A percentile compares a stretch with the other conserved stretches of the same genome.
Evolutionary conservation across 768 basidiomycete species (phyloP).

Genomic region (Gymnopilus junonius): DNA sequence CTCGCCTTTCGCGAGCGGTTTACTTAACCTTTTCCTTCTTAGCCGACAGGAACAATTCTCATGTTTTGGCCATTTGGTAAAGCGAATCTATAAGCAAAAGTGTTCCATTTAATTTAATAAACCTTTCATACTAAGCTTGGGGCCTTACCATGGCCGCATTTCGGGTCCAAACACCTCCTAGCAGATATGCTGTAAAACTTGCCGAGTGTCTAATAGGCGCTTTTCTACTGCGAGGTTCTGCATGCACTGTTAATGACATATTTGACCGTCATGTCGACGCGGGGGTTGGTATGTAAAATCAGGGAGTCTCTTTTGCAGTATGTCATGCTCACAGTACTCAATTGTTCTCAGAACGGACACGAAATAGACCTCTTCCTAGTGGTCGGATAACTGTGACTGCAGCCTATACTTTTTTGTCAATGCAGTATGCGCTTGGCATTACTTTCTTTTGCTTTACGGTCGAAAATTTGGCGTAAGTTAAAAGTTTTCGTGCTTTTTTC

Average conservation of each 20-base stretch:
- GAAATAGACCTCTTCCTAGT: slow-evolving; percentile 50
- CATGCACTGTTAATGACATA: slow-evolving; percentile 61
- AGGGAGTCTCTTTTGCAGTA: slow-evolving; percentile 42
- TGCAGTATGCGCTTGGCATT: slow-evolving; percentile 46
- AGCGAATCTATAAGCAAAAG: neutral
- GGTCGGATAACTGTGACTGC: slow-evolving; percentile 49
- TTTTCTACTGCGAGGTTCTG: slow-evolving; percentile 49
- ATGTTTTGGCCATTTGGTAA: slow-evolving; percentile 61
- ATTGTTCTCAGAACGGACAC: slow-evolving; percentile 49
- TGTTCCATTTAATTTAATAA: neutral
- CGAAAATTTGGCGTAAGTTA: slow-evolving; percentile 37
- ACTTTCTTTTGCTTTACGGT: slow-evolving; percentile 41
- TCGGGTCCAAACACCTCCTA: slow-evolving; percentile 32
- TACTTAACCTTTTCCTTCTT: neutral
- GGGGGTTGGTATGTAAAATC: slow-evolving; percentile 47
- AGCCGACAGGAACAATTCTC: slow-evolving; percentile 55
- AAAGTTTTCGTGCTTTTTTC: neutral
- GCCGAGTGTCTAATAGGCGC: slow-evolving; percentile 42
- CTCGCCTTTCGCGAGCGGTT: neutral
- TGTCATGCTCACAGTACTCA: slow-evolving; percentile 28
- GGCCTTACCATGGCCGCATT: slow-evolving; percentile 56
- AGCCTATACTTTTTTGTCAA: slow-evolving; percentile 42
- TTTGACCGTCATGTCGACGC: slow-evolving; percentile 57
- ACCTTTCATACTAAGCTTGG: slow-evolving; percentile 39
- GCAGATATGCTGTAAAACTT: slow-evolving; percentile 34